Base-by-base conservation (phyloP, 495 filamentous ascomycete species). In the Penicillium parvum region DNA sequence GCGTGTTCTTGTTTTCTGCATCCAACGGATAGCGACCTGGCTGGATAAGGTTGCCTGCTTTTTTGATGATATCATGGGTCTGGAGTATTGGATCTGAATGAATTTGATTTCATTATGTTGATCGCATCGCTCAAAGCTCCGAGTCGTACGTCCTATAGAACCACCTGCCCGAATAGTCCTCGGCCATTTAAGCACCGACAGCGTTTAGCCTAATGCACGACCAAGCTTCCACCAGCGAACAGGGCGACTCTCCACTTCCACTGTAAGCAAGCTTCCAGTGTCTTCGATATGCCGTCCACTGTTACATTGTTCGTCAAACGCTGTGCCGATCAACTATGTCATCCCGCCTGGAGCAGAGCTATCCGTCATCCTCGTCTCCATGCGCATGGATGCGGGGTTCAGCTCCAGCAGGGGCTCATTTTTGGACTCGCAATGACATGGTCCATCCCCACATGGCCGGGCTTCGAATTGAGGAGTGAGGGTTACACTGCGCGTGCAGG, bases 31-130 rank as follows among this genome's bases (percentile, higher is more conserved):
- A 49, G 42, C 29, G 38, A 35, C 27, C 40, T 51, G 53, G 52
- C 41, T 51, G 47, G 40, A 47, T 47, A 52, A 18, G 45, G 42
- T 49, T 49, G 40, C 41, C 26, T 57, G 39, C 28, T 56, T 33
- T 59, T 58, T 42, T 37, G 45, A 57, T 57, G 56, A 59, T 59
- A 59, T 59, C 56, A 59, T 57, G 52, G 56, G 52, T 34, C 23
- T 11, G 56, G 53, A 50, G 53, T 57, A 15, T 43, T 27, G 28
- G 52, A 37, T 43, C 50, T 52, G 37, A 46, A 53, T 45, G 30
- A 40, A 53, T 45, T 45, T 45, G 11, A 49, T 32, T 32, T 11
- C 28, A 21, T 45, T 30, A 33, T 7, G 25, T 19, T 40, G 22
- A 2, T 42, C 5, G 11, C n/a, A 15, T 12, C 17, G 5, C 7